These are phyloP conservation scores for Nothophytophthora sp. DNA, from an alignment of 352 stramenopile species.

Conservation along the genomic window DNA sequence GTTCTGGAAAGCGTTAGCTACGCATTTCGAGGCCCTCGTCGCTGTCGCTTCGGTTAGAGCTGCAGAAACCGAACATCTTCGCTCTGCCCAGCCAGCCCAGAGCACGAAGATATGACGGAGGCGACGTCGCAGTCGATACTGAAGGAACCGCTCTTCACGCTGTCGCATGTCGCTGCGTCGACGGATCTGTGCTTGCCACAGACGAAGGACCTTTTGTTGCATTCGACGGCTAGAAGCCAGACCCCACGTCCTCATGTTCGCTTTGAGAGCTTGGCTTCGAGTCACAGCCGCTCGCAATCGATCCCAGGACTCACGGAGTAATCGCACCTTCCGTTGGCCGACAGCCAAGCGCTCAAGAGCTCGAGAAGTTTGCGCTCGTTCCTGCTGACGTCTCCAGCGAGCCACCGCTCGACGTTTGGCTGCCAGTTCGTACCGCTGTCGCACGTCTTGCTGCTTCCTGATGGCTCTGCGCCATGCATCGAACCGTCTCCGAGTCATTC, in stretches of 20 bases:
- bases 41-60: constrained; percentile 1
- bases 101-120: constrained; percentile 8
- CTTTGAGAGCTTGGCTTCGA: background rate
- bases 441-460: background rate
- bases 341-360: constrained; percentile 9
- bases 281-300: constrained; percentile 5
- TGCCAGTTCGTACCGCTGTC: constrained; percentile 8
- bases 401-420: constrained; percentile 7
- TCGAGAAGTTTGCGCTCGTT: constrained; percentile 11
- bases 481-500: constrained; percentile 4
- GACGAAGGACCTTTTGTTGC: background rate
- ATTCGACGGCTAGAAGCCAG: background rate
- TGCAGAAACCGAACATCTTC: background rate
- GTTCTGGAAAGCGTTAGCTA: constrained; percentile 4
- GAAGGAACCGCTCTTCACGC: constrained; percentile 11
- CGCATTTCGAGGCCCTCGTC: constrained; percentile 1
- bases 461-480: constrained; percentile 4
- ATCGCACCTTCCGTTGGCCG: constrained; percentile 7
- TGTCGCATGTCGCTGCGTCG: constrained; percentile 3
- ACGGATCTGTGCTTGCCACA: constrained; percentile 9
- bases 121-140: constrained; percentile 9
- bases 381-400: constrained; percentile 8
- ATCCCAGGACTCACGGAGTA: constrained; percentile 10
- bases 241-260: constrained; percentile 6
- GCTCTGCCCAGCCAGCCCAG: constrained; percentile 22